Conservation (phyloP, 2,329 filamentous ascomycete species). For the Nothophoma quercina region DNA sequence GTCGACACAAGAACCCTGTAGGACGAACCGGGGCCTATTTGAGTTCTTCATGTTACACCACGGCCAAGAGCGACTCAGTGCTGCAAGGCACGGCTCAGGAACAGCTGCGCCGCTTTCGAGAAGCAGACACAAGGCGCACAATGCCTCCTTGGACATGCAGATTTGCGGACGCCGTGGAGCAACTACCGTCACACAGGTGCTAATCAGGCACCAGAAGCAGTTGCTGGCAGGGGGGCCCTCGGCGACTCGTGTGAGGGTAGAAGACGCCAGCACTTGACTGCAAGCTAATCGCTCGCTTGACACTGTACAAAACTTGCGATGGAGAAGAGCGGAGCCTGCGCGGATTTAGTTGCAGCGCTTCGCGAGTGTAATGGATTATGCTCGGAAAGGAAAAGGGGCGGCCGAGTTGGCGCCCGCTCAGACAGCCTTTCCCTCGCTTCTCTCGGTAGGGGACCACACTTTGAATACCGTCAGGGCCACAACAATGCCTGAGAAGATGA, state of each 20-base stretch:
- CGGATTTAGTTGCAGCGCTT: conserved; percentile 28
- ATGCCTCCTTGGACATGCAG: conserved; percentile 44
- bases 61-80: conserved; percentile 29
- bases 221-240: conserved; percentile 27
- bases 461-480: conserved; percentile 1
- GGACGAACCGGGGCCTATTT: conserved; percentile 34
- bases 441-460: background rate
- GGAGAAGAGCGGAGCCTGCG: conserved; percentile 26
- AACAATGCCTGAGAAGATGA: background rate
- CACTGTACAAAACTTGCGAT: conserved; percentile 16
- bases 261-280: conserved; percentile 19
- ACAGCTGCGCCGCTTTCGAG: conserved; percentile 34
- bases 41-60: conserved; percentile 38
- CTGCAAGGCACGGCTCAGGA: conserved; percentile 48
- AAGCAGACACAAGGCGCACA: conserved; percentile 38
- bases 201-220: conserved; percentile 30
- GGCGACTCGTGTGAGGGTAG: conserved; percentile 31
- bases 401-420: conserved; percentile 26
- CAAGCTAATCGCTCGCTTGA: conserved; percentile 19
- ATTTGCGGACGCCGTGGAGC: conserved; percentile 34
- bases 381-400: conserved; percentile 30
- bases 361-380: conserved; percentile 27
- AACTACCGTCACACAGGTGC: conserved; percentile 33
- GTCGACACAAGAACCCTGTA: conserved; percentile 31
- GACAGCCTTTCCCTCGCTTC: conserved; percentile 17